These are phyloP conservation scores for Bimuria novae-zelandiae DNA, from an alignment of 2,329 filamentous ascomycete genomes.

Conservation along the genomic window DNA sequence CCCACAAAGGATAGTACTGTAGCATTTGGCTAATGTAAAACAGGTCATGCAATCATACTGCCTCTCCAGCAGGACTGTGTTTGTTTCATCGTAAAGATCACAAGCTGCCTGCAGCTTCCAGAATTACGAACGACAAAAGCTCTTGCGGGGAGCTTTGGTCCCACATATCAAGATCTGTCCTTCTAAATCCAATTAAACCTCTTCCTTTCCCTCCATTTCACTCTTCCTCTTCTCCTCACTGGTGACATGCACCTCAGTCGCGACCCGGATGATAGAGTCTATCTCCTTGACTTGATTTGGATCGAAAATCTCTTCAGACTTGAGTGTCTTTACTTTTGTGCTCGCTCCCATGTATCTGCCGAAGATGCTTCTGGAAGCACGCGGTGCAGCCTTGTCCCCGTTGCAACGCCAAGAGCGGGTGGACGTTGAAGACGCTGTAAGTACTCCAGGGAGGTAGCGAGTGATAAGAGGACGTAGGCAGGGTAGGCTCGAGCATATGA, in stretches of 20 bases:
- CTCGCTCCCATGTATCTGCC: slow-evolving; percentile 8
- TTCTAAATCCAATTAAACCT: background rate
- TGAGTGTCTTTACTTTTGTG: slow-evolving; percentile 11
- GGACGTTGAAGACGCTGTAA: slow-evolving; percentile 15
- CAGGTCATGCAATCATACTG: background rate
- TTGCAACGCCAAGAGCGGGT: slow-evolving; percentile 11
- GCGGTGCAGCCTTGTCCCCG: slow-evolving; percentile 16
- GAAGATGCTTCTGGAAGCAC: slow-evolving; percentile 12
- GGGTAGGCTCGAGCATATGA: slow-evolving; percentile 41
- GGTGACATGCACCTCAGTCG: slow-evolving; percentile 28
- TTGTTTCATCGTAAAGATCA: background rate
- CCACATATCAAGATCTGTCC: too few relatives aligned
- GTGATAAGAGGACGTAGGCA: slow-evolving; percentile 34
- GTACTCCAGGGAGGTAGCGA: slow-evolving; percentile 27
- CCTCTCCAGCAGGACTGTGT: background rate
- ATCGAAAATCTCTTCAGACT: slow-evolving; percentile 7
- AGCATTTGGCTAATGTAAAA: too few relatives aligned
- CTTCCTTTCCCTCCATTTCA: background rate
- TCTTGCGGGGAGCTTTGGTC: too few relatives aligned
- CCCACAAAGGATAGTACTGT: too few relatives aligned
- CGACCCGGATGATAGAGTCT: slow-evolving; percentile 28
- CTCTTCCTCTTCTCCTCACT: slow-evolving; percentile 17
- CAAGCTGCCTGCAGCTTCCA: background rate
- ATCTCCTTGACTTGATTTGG: slow-evolving; percentile 8
- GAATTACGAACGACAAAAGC: too few relatives aligned